Evolutionary conservation across 2,329 filamentous ascomycete genomes (phyloP).

Genomic region (Westerdykella aurantiaca): DNA sequence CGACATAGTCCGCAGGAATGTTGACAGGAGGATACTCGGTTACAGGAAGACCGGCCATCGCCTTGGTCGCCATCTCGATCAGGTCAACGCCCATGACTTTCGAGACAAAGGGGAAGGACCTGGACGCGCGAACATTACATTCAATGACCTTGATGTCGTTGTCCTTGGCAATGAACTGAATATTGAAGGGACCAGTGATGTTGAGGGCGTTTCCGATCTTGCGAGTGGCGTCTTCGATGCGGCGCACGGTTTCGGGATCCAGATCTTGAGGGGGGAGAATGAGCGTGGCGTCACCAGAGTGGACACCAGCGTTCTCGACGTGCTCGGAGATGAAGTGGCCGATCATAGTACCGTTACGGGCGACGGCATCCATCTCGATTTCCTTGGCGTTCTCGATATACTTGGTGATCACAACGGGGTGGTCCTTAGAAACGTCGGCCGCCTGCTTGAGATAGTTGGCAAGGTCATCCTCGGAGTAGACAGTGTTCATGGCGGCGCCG

Average conservation of each 20-base stretch:
- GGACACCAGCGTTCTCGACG: conserved; percentile 96
- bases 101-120: conserved; percentile 96
- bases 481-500: conserved; percentile 97
- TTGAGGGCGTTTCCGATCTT: conserved; percentile 95
- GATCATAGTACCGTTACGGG: conserved; percentile 79
- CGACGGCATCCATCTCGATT: conserved; percentile 99
- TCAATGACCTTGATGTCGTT: conserved; percentile 99
- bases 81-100: conserved; percentile 98
- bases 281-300: conserved; percentile 94
- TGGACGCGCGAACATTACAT: conserved; percentile 93
- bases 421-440: conserved; percentile 85
- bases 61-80: conserved; percentile 97
- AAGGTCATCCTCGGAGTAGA: conserved; percentile 91
- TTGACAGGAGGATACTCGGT: conserved; percentile 72
- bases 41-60: conserved; percentile 82
- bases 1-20: conserved; percentile 76
- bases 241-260: conserved; percentile 76
- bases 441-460: conserved; percentile 85
- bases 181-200: conserved; percentile 95
- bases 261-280: conserved; percentile 94
- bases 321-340: conserved; percentile 98
- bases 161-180: conserved; percentile 98
- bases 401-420: conserved; percentile 97
- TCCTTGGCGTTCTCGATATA: conserved; percentile 99
- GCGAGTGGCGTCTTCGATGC: conserved; percentile 89